Percentiles rank a stretch among this genome's conserved stretches.
These are phyloP conservation scores for Isatis tinctoria DNA, from an alignment of 345 rosid species.

Conservation along the genomic window DNA sequence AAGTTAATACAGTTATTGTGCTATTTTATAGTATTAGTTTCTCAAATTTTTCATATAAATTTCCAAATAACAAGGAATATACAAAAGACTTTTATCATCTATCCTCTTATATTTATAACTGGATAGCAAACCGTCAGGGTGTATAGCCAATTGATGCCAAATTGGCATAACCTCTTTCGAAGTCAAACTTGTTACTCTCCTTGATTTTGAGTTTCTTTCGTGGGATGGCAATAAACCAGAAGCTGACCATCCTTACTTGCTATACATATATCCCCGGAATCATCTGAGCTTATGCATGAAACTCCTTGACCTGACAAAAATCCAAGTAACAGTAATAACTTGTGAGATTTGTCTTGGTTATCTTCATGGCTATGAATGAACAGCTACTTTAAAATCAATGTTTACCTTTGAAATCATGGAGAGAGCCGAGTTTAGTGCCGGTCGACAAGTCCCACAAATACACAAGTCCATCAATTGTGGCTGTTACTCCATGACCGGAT, in stretches of 20 bases:
- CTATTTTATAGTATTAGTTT: neutral
- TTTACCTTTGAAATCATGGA: constrained; percentile 73
- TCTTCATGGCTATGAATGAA: neutral
- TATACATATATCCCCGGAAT: constrained; percentile 48
- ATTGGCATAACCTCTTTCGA: neutral
- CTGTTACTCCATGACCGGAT: constrained; percentile 64
- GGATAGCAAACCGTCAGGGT: neutral
- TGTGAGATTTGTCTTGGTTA: neutral
- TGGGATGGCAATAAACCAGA: constrained; percentile 44
- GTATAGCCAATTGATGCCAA: neutral
- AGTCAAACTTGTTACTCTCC: neutral
- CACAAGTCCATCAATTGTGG: constrained; percentile 66
- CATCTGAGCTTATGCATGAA: constrained; percentile 69
- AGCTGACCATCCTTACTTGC: constrained; percentile 62
- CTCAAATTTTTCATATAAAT: neutral
- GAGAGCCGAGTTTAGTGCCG: constrained; percentile 56
- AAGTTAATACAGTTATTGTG: too few species aligned
- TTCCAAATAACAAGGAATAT: neutral
- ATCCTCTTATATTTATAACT: neutral
- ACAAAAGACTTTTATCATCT: neutral
- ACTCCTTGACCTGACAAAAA: constrained; percentile 50
- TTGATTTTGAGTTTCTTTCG: constrained; percentile 15
- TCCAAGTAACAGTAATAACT: neutral
- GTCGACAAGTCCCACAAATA: constrained; percentile 69
- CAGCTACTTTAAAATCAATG: neutral